These are phyloP conservation scores for Protostelium mycophagum DNA, from an alignment of 78 protist species.

Conservation along the genomic window DNA sequence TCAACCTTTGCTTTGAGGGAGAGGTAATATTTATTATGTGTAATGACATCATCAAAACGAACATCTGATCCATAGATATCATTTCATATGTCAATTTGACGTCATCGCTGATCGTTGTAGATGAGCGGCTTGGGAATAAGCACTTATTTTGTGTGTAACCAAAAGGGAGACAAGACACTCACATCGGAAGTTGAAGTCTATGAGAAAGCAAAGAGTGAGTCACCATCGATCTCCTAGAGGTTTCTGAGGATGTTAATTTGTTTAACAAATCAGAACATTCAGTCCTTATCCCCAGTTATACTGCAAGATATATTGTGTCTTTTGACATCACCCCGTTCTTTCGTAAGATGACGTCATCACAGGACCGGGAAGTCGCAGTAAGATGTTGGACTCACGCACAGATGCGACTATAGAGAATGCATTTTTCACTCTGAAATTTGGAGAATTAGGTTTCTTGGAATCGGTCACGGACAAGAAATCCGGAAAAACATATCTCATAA, in stretches of 20 bases:
- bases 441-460: not conserved
- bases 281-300: too few relatives aligned
- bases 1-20: not conserved
- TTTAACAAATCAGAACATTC: too few relatives aligned
- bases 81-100: too few relatives aligned
- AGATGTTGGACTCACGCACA: not conserved
- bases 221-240: not conserved
- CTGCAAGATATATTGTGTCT: too few relatives aligned
- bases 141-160: not conserved
- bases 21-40: too few relatives aligned
- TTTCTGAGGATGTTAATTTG: not conserved
- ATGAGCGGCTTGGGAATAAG: not conserved
- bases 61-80: too few relatives aligned
- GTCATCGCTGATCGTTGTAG: too few relatives aligned
- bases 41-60: too few relatives aligned
- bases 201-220: not conserved
- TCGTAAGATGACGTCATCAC: not conserved
- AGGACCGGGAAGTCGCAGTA: not conserved
- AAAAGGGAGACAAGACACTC: not conserved
- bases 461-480: not conserved
- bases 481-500: not conserved
- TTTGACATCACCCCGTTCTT: too few relatives aligned
- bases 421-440: not conserved
- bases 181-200: not conserved
- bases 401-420: not conserved